Evolutionary conservation across 371 early-diverging fungal species (phyloP), one percentile per base, ranked within the genome.

Genomic region (Rhizomucor miehei): DNA sequence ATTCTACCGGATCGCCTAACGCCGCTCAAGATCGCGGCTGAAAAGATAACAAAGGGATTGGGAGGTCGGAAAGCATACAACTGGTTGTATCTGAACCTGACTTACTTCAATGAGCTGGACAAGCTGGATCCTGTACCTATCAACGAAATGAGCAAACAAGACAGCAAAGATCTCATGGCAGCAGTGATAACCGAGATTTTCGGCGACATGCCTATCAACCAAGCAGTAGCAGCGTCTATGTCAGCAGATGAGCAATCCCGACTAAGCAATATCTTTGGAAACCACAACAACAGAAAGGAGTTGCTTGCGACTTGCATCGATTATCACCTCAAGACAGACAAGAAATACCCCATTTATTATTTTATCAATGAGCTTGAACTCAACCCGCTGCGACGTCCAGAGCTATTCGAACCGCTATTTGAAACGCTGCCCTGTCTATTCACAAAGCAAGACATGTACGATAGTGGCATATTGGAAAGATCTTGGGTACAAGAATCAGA

Each of bases 161-260:
- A 57, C 11, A 59, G 58, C 34, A 57, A 54, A 36, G 62, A 67
- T 2, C 25, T 73, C 29, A 71, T 75, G 71, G 69, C 68, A 13
- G 71, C 65, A 1, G 60, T 71, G 6, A 65, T 71, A 1, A 48
- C 66, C 9, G 71, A 75, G 39, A 60, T 75, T 12, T 75, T 69
- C 65, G 75, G 71, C 13, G 75, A 75, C 44, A 75, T 75, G 36
- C 75, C 75, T 2, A 75, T 75, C 51, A 71, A 75, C 38, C 71
- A 71, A 47, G 75, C 75, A 14, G 64, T 75, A 6, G 66, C 75
- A 6, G 71, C 71, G 21, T 69, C 71, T 14, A 64, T 69, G 63
- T 71, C 71, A 1, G 60, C 69, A 10, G 47, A 62, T 19, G 51
- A 62, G 24, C 50, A 54, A n/a, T 55, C 65, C 0, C 60, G 50